phyloP scores from a whole-genome alignment of 805 yeast genomes.

The Suhomyces kilbournensis region DNA sequence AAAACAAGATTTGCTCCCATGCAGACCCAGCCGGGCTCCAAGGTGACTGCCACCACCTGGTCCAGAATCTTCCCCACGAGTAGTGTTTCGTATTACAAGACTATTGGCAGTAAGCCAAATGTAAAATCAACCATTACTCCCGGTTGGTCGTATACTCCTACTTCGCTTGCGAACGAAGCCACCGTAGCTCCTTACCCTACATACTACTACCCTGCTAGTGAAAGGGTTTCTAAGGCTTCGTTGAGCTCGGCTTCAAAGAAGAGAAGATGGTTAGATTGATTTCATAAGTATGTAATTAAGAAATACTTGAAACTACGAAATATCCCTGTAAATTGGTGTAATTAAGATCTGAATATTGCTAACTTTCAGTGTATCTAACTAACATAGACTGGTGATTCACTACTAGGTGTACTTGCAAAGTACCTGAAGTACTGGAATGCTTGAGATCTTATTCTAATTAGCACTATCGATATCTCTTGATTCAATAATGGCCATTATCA shows the following conservation, averaged over 20 bases:
- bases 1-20: constrained; percentile 81
- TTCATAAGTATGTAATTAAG: no score
- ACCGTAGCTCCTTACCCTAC: constrained; percentile 68
- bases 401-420: no score
- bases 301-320: no score
- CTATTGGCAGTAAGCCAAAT: constrained; percentile 43
- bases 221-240: constrained; percentile 42
- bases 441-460: no score
- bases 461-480: no score
- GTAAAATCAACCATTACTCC: constrained; percentile 71
- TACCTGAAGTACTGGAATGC: no score
- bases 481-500: no score
- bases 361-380: no score
- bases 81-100: constrained; percentile 53
- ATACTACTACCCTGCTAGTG: constrained; percentile 59
- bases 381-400: no score
- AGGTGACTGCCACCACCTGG: constrained; percentile 66
- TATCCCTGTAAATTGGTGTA: no score
- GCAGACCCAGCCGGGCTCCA: constrained; percentile 83
- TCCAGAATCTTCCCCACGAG: constrained; percentile 65
- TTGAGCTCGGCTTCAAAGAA: constrained; percentile 32
- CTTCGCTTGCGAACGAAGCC: constrained; percentile 66
- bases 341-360: no score
- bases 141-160: constrained; percentile 73
- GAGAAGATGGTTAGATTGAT: constrained; percentile 39